Evolutionary conservation across 768 basidiomycete genomes (phyloP).

Genomic region (Kwoniella heveanensis): DNA sequence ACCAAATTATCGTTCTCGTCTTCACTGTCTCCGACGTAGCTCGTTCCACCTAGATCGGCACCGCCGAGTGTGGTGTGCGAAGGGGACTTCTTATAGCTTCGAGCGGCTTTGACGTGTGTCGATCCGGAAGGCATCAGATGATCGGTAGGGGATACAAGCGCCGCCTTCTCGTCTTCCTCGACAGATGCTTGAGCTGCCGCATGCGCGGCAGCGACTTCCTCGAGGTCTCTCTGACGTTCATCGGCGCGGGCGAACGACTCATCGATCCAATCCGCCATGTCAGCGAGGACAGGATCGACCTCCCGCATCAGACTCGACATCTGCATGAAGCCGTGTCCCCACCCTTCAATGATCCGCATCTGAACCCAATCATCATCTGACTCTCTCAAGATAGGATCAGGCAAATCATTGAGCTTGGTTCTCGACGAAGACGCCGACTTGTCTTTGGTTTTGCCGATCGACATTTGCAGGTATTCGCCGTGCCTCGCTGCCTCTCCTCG

Average conservation of each 20-base stretch:
- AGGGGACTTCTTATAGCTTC: constrained; percentile 38
- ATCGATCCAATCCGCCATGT: constrained; percentile 89
- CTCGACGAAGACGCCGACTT: background rate
- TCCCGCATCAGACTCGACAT: constrained; percentile 85
- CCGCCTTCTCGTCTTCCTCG: constrained; percentile 32
- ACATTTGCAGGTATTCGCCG: constrained; percentile 69
- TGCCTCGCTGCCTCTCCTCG: constrained; percentile 66
- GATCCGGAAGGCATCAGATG: constrained; percentile 29
- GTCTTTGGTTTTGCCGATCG: constrained; percentile 35
- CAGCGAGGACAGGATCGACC: constrained; percentile 73
- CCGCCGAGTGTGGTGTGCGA: constrained; percentile 40
- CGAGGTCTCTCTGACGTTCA: constrained; percentile 36
- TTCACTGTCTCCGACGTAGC: constrained; percentile 40
- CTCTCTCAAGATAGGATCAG: constrained; percentile 61
- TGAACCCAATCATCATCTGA: constrained; percentile 82
- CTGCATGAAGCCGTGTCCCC: constrained; percentile 96
- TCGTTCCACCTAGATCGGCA: constrained; percentile 42
- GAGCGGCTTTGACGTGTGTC: constrained; percentile 46
- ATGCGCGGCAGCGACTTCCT: constrained; percentile 39
- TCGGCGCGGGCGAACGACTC: constrained; percentile 64
- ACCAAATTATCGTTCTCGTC: constrained; percentile 67
- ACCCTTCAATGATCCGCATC: constrained; percentile 88
- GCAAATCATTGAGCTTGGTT: constrained; percentile 2
- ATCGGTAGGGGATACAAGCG: constrained; percentile 28
- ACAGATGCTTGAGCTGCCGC: constrained; percentile 42